phyloP scores from a whole-genome alignment of 2,329 filamentous ascomycete genomes.

The Zasmidium cellare region DNA sequence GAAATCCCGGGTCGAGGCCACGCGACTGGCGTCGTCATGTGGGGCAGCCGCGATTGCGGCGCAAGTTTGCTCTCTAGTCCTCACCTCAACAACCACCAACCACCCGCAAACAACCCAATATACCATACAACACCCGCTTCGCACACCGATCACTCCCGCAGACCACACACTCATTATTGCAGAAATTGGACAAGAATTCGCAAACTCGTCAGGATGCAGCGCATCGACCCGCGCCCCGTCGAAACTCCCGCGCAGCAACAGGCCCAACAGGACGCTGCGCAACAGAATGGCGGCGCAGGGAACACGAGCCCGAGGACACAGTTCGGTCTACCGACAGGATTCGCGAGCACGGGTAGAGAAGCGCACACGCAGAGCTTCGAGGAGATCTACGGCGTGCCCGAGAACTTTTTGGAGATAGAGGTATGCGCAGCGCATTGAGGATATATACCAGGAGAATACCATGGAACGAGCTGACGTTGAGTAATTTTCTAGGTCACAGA shows the following conservation, averaged over 20 bases:
- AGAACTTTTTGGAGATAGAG: constrained; percentile 99
- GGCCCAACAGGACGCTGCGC: constrained; percentile 3
- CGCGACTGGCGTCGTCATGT: not conserved
- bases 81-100: not conserved
- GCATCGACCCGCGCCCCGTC: constrained; percentile 30
- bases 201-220: constrained; percentile 28
- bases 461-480: not conserved
- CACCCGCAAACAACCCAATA: not conserved
- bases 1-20: not conserved
- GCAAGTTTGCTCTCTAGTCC: not conserved
- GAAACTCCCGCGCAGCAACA: constrained; percentile 9
- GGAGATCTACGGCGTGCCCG: constrained; percentile 96
- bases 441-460: too few relatives aligned
- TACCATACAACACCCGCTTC: too few relatives aligned
- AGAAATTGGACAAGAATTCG: constrained; percentile 2
- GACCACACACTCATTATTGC: not conserved
- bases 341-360: constrained; percentile 32
- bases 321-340: constrained; percentile 30
- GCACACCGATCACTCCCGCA: not conserved
- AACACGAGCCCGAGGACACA: not conserved
- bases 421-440: constrained; percentile 54
- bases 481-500: constrained; percentile 73
- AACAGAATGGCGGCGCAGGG: not conserved
- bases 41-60: not conserved
- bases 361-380: constrained; percentile 76